phyloP scores from a whole-genome alignment of 2,329 filamentous ascomycete genomes.

The Epicoccum sorghinum region DNA sequence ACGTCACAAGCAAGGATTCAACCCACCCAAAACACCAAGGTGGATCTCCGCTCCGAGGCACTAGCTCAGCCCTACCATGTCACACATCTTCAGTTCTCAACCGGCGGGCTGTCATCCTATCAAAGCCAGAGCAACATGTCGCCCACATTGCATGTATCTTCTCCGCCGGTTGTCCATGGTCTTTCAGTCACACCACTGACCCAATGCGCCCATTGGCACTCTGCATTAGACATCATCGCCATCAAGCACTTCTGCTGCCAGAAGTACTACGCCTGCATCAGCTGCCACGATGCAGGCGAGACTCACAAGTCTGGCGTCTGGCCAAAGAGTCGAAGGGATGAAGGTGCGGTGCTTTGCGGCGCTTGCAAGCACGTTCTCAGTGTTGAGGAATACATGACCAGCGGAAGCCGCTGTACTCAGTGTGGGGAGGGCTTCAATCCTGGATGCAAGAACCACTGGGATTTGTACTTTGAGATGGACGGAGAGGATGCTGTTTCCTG shows the following conservation, averaged over 20 bases:
- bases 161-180: constrained; percentile 30
- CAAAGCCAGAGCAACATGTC: constrained; percentile 9
- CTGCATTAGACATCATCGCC: constrained; percentile 45
- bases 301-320: constrained; percentile 33
- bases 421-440: constrained; percentile 44
- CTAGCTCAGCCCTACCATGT: constrained; percentile 29
- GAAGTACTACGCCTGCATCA: constrained; percentile 47
- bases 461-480: constrained; percentile 38
- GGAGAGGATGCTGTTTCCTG: neutral
- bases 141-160: neutral
- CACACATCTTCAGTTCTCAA: neutral
- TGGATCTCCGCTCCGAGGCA: constrained; percentile 16
- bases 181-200: constrained; percentile 35
- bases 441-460: constrained; percentile 44
- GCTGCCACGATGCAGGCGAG: constrained; percentile 40
- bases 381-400: constrained; percentile 39
- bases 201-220: constrained; percentile 44
- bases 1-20: constrained; percentile 18
- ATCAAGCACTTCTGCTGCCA: constrained; percentile 46
- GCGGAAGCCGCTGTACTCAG: constrained; percentile 33
- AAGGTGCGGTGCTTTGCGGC: constrained; percentile 40
- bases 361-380: constrained; percentile 35
- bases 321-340: constrained; percentile 23
- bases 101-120: neutral
- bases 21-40: neutral